These are phyloP conservation scores for Brachypodium distachyon DNA, from an alignment of 202 grass and related monocot genomes.

Conservation along the genomic window DNA sequence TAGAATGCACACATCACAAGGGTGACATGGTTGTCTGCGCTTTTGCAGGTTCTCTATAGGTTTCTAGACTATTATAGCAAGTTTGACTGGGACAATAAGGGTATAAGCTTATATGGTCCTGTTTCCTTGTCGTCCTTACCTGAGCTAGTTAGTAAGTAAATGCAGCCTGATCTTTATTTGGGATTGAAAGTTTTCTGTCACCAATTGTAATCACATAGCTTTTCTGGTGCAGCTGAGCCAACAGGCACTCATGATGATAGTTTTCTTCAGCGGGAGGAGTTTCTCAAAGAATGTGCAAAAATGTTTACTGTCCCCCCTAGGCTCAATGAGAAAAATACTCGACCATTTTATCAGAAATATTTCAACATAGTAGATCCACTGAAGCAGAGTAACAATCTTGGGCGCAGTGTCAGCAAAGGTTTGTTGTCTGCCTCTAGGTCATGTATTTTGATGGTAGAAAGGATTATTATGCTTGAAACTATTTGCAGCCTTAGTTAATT, in stretches of 20 bases:
- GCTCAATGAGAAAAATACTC: slow-evolving; percentile 21
- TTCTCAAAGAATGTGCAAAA: slow-evolving; percentile 1
- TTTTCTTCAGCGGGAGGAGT: slow-evolving; percentile 31
- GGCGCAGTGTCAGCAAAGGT: slow-evolving; percentile 85
- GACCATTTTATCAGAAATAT: slow-evolving; percentile 49
- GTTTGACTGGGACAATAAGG: slow-evolving; percentile 84
- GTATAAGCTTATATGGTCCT: slow-evolving; percentile 67
- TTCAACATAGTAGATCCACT: slow-evolving; percentile 81
- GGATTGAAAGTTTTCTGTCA: background rate
- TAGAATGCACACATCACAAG: background rate
- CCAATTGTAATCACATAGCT: slow-evolving; percentile 8
- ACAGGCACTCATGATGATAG: slow-evolving; percentile 28
- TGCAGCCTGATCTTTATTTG: slow-evolving; percentile 10
- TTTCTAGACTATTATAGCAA: slow-evolving; percentile 93
- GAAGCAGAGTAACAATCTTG: slow-evolving; percentile 71
- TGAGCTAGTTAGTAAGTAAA: slow-evolving; percentile 70
- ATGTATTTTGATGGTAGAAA: background rate
- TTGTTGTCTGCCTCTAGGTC: slow-evolving; percentile 5
- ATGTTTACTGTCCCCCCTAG: background rate
- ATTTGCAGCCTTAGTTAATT: background rate
- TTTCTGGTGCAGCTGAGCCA: slow-evolving; percentile 46
- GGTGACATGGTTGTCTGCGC: slow-evolving; percentile 1
- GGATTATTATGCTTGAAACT: background rate
- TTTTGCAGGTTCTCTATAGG: slow-evolving; percentile 74
- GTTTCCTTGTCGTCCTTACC: slow-evolving; percentile 64